A percentile compares a stretch with the other conserved stretches of the same genome.
phyloP scores from a whole-genome alignment of 169 alveolate species.

The Babesia ovata region DNA sequence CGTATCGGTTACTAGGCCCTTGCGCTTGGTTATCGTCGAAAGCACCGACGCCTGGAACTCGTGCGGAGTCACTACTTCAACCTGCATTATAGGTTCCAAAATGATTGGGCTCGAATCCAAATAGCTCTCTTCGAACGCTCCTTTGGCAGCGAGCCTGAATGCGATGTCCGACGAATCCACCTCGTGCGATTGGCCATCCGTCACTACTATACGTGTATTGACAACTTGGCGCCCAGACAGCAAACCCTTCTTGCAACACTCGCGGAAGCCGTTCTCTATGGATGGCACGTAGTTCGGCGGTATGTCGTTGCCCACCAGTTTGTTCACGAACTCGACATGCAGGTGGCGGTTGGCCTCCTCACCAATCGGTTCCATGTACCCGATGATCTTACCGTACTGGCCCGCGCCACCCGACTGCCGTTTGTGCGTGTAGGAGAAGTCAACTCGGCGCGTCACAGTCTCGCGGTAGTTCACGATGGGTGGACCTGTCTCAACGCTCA shows the following conservation, averaged over 20 bases:
- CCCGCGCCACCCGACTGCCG: conserved; percentile 98
- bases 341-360: conserved; percentile 75
- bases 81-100: conserved; percentile 92
- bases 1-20: conserved; percentile 89
- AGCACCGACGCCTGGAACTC: conserved; percentile 83
- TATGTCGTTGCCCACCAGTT: conserved; percentile 86
- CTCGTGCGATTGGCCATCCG: conserved; percentile 91
- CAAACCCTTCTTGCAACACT: conserved; percentile 88
- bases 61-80: conserved; percentile 89
- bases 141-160: conserved; percentile 90
- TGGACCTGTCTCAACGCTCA: conserved; percentile 85
- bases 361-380: conserved; percentile 88
- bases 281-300: conserved; percentile 92
- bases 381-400: conserved; percentile 91
- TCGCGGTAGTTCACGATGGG: conserved; percentile 95
- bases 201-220: conserved; percentile 86
- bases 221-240: conserved; percentile 91
- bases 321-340: conserved; percentile 72
- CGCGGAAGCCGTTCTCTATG: conserved; percentile 93
- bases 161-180: conserved; percentile 93
- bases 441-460: conserved; percentile 80
- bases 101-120: conserved; percentile 84
- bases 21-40: conserved; percentile 86
- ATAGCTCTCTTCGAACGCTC: conserved; percentile 81
- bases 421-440: conserved; percentile 91